Evolutionary conservation across 139 green algal genomes (phyloP).

Genomic region (Parachlorella kessleri): DNA sequence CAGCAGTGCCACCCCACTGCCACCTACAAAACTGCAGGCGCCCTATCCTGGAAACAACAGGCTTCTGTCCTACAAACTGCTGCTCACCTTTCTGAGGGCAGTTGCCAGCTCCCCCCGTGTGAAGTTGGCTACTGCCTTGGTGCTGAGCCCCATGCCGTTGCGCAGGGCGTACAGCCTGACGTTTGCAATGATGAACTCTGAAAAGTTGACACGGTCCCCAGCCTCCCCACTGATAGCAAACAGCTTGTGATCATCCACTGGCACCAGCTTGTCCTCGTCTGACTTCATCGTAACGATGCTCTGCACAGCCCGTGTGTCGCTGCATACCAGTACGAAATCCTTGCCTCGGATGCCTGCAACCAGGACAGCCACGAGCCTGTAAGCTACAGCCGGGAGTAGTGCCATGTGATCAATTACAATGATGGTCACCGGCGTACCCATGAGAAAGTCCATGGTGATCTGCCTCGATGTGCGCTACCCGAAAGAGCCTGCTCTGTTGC

Average conservation of each 20-base stretch:
- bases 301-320: slow-evolving; percentile 86
- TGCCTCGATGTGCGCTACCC: too few relatives aligned
- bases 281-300: slow-evolving; percentile 98
- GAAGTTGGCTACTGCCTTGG: slow-evolving; percentile 91
- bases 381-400: too few relatives aligned
- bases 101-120: slow-evolving; percentile 92
- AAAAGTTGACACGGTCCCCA: slow-evolving; percentile 92
- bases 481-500: too few relatives aligned
- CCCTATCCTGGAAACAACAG: too few relatives aligned
- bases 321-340: slow-evolving; percentile 96
- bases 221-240: slow-evolving; percentile 89
- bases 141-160: slow-evolving; percentile 84
- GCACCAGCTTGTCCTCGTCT: slow-evolving; percentile 86
- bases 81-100: slow-evolving; percentile 79
- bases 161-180: slow-evolving; percentile 89
- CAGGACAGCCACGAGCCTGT: too few relatives aligned
- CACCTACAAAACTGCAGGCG: too few relatives aligned
- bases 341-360: slow-evolving; percentile 68
- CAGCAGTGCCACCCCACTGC: too few relatives aligned
- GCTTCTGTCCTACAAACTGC: too few relatives aligned
- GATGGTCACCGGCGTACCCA: too few relatives aligned
- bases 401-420: too few relatives aligned
- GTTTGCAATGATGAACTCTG: slow-evolving; percentile 91
- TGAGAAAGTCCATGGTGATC: too few relatives aligned
- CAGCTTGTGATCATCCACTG: slow-evolving; percentile 86